phyloP scores from a whole-genome alignment of 305 asterid genomes.

The Fraxinus platypoda region DNA sequence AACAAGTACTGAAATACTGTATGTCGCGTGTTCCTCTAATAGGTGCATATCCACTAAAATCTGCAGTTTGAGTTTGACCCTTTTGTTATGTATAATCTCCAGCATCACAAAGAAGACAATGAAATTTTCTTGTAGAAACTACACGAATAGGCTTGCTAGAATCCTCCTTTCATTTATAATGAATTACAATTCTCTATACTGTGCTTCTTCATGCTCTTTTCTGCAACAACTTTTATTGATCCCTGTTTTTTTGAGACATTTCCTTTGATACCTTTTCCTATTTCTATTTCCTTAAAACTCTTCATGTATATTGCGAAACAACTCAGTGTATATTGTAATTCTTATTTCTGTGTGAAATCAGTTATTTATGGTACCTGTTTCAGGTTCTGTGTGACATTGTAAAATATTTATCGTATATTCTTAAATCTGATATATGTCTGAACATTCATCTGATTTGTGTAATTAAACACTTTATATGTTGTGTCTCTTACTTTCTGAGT shows the following conservation, averaged over 20 bases:
- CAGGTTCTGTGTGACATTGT: neutral
- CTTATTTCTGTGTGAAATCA: neutral
- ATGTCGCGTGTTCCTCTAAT: too few relatives aligned
- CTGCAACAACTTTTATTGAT: neutral
- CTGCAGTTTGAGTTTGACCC: too few relatives aligned
- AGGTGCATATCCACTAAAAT: too few relatives aligned
- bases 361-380: neutral
- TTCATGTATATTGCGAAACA: neutral
- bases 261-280: neutral
- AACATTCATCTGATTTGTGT: neutral
- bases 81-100: too few relatives aligned
- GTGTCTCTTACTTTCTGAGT: neutral
- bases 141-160: too few relatives aligned
- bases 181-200: neutral
- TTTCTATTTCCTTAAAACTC: neutral
- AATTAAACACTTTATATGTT: neutral
- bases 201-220: neutral
- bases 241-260: neutral
- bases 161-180: too few relatives aligned
- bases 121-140: too few relatives aligned
- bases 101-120: too few relatives aligned
- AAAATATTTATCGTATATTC: neutral
- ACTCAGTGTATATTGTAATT: neutral
- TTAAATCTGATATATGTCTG: neutral
- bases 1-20: too few relatives aligned